A percentile compares a stretch with the other conserved stretches of the same genome.
phyloP scores from a whole-genome alignment of 345 rosid genomes.

The Alliaria petiolata region DNA sequence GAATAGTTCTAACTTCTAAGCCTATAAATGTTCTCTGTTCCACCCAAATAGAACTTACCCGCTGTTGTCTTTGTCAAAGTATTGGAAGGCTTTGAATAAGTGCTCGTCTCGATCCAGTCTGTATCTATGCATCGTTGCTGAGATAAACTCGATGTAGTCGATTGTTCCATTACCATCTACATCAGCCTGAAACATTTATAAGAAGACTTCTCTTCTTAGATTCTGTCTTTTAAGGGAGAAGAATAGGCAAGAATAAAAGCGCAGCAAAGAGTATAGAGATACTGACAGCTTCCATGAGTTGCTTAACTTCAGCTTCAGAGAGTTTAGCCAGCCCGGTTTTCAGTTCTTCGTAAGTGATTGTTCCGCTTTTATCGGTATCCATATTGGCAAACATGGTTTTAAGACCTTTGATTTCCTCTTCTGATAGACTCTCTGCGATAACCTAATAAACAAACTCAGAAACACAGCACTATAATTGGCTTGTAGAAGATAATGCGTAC shows the following conservation, averaged over 20 bases:
- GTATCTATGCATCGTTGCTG: slow-evolving; percentile 76
- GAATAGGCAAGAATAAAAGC: background rate
- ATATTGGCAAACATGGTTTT: slow-evolving; percentile 70
- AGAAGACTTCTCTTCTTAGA: background rate
- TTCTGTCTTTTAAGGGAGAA: background rate
- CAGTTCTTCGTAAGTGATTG: slow-evolving; percentile 76
- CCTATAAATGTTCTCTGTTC: background rate
- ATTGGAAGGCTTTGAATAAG: slow-evolving; percentile 68
- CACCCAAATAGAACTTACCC: slow-evolving; percentile 36
- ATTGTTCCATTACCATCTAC: slow-evolving; percentile 91
- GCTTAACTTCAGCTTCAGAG: slow-evolving; percentile 72
- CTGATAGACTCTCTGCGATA: slow-evolving; percentile 70
- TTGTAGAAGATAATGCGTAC: background rate
- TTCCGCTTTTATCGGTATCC: slow-evolving; percentile 83
- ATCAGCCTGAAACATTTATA: slow-evolving; percentile 43
- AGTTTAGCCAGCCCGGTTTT: slow-evolving; percentile 62
- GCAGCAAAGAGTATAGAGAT: background rate
- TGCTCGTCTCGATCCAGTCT: slow-evolving; percentile 66
- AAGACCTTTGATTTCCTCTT: slow-evolving; percentile 73
- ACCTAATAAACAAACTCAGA: slow-evolving; percentile 39
- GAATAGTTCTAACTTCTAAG: no score
- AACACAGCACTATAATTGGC: background rate
- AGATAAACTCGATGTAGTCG: slow-evolving; percentile 78
- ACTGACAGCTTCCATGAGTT: slow-evolving; percentile 88
- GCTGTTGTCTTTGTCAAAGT: slow-evolving; percentile 73